These are phyloP conservation scores for Hypholoma sublateritium DNA, from an alignment of 768 basidiomycete genomes.

Conservation along the genomic window DNA sequence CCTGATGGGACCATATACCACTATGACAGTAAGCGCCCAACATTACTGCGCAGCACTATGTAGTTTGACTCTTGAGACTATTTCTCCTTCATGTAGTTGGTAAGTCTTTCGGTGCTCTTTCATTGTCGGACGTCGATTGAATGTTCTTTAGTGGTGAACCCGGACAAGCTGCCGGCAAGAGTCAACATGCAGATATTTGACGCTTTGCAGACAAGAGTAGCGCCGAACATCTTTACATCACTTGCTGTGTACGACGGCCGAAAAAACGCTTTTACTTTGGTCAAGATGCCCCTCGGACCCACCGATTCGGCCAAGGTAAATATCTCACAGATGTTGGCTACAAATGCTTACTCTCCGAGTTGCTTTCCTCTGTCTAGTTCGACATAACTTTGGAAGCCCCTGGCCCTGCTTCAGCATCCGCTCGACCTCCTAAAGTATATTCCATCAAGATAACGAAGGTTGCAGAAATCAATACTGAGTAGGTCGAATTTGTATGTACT, in stretches of 20 bases:
- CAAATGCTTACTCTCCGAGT: too few relatives aligned
- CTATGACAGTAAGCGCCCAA: constrained; percentile 48
- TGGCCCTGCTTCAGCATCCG: constrained; percentile 17
- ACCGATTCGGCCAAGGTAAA: constrained; percentile 52
- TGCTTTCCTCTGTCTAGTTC: constrained; percentile 43
- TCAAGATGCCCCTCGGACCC: constrained; percentile 56
- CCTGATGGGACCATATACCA: constrained; percentile 63
- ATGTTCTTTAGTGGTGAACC: constrained; percentile 19
- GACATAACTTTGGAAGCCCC: constrained; percentile 49
- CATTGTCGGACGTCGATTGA: background rate
- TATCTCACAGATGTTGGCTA: background rate
- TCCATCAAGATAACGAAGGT: constrained; percentile 63
- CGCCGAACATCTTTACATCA: constrained; percentile 62
- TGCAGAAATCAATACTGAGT: constrained; percentile 41
- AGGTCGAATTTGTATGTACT: constrained; percentile 1
- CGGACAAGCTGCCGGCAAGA: constrained; percentile 25
- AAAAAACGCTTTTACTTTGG: constrained; percentile 68
- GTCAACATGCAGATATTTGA: constrained; percentile 69
- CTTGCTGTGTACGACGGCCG: constrained; percentile 75
- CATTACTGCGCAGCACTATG: background rate
- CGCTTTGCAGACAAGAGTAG: constrained; percentile 52
- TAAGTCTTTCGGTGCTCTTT: constrained; percentile 10
- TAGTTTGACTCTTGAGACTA: background rate
- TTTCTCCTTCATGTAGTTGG: constrained; percentile 20
- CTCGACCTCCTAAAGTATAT: constrained; percentile 62